phyloP scores from a whole-genome alignment of 116 monocot species.

The Dioscorea cayenensis region DNA sequence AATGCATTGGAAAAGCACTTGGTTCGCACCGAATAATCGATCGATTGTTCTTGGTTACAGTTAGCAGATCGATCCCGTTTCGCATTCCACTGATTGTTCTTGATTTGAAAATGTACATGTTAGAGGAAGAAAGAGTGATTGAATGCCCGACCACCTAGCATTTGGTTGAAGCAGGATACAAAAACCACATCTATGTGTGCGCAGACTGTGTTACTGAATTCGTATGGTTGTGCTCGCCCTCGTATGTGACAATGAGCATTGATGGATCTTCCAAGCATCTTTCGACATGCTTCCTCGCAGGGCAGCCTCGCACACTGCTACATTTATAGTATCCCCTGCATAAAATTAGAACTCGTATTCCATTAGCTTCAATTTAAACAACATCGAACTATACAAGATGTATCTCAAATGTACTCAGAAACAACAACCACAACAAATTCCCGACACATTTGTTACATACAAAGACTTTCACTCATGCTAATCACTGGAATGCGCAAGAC shows the following conservation, averaged over 20 bases:
- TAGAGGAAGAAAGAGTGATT: neutral
- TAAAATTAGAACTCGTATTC: neutral
- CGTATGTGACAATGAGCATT: conserved; percentile 4
- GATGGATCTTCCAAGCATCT: neutral
- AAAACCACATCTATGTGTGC: neutral
- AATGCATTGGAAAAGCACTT: too few species aligned
- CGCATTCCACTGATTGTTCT: neutral
- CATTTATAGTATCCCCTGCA: conserved; percentile 9
- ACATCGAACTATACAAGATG: too few species aligned
- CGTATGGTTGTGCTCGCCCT: conserved; percentile 3
- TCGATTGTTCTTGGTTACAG: too few species aligned
- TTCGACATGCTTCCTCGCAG: conserved; percentile 4
- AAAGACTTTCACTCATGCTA: too few species aligned
- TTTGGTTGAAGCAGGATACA: neutral
- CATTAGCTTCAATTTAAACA: neutral
- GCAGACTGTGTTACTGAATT: neutral
- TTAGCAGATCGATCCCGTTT: too few species aligned
- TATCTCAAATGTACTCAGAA: too few species aligned
- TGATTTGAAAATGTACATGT: neutral
- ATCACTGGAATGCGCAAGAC: too few species aligned
- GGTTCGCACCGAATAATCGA: too few species aligned
- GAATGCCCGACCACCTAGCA: neutral
- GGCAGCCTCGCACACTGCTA: conserved; percentile 1
- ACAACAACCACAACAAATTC: too few species aligned
- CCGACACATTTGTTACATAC: too few species aligned